Evolutionary conservation across 2,329 filamentous ascomycete genomes (phyloP), one percentile per base, ranked within the genome.

Genomic region (Parafenestella ontariensis): DNA sequence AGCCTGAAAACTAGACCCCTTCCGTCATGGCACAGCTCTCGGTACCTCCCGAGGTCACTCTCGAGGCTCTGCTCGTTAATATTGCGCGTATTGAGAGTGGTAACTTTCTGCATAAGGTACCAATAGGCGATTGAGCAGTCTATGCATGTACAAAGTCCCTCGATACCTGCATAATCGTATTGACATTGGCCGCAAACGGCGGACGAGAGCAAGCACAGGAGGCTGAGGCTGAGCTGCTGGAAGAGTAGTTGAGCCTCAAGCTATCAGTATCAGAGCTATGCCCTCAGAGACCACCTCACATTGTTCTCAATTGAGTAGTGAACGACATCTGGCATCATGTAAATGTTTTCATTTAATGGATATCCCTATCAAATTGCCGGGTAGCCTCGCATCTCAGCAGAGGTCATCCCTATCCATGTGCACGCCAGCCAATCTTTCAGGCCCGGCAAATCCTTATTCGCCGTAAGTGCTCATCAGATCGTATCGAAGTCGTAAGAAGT

Each of bases 331-430:
- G 21, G 20, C 15, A 39, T 5, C 21, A 40, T 24, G 37, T 15
- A 40, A 40, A 40, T 40, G 20, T 40, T 40, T 37, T 41, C 46
- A 46, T 51, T 62, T 56, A 57, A 59, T 62, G 43, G 31, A 54
- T 64, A 56, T 64, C 55, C 31, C 46, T 47, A 47, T 54, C 54
- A 50, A 29, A 49, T 47, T 43, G 37, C 23, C 26, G 53, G 57
- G 49, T 54, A 53, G 48, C 61, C 57, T 60, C 57, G 61, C 61
- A 41, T 62, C 50, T 39, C 56, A 62, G 61, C 61, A 56, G 56
- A 64, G 51, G 53, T 49, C 54, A 46, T 54, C 43, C 24, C 62
- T 56, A 58, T 47, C 47, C 50, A 50, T 23, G 24, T 40, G 37
- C 37, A 40, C 18, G n/a, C 34, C 39, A 51, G 57, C 56, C 59